phyloP scores from a whole-genome alignment of 1,284 basidiomycete genomes.

The Melampsora abietis-canadensis region DNA sequence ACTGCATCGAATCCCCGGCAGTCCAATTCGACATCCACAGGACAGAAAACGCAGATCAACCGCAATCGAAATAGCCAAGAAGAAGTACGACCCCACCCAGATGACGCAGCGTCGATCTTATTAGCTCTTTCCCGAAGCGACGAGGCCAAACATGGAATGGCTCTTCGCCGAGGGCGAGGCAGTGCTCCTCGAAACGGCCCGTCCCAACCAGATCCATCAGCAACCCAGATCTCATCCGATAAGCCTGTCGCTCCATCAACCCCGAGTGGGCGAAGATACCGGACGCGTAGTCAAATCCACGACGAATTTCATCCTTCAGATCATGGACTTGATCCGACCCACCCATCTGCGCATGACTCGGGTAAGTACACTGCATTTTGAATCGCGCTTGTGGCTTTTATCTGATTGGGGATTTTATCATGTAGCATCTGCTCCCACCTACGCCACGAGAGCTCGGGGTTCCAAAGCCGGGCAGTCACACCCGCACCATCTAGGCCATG shows the following conservation, averaged over 20 bases:
- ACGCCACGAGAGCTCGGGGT: slow-evolving; percentile 6
- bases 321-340: neutral
- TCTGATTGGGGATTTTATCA: neutral
- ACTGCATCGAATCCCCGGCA: neutral
- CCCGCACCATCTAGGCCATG: slow-evolving; percentile 20
- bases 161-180: slow-evolving; percentile 33
- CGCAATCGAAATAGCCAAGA: neutral
- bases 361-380: neutral
- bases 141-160: slow-evolving; percentile 32
- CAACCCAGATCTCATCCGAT: neutral
- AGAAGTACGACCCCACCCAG: slow-evolving; percentile 11
- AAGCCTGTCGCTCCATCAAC: slow-evolving; percentile 9
- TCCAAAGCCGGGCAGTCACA: neutral
- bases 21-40: neutral
- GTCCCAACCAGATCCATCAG: neutral
- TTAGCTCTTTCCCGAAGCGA: slow-evolving; percentile 39
- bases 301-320: slow-evolving; percentile 11
- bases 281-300: slow-evolving; percentile 35
- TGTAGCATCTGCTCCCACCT: neutral
- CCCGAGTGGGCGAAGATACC: slow-evolving; percentile 20
- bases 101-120: slow-evolving; percentile 42
- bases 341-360: neutral
- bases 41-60: neutral
- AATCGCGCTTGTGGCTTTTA: neutral
- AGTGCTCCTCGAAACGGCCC: slow-evolving; percentile 3